Evolutionary conservation across 2,329 filamentous ascomycete genomes (phyloP).

Genomic region (Fusarium phyllophilum): DNA sequence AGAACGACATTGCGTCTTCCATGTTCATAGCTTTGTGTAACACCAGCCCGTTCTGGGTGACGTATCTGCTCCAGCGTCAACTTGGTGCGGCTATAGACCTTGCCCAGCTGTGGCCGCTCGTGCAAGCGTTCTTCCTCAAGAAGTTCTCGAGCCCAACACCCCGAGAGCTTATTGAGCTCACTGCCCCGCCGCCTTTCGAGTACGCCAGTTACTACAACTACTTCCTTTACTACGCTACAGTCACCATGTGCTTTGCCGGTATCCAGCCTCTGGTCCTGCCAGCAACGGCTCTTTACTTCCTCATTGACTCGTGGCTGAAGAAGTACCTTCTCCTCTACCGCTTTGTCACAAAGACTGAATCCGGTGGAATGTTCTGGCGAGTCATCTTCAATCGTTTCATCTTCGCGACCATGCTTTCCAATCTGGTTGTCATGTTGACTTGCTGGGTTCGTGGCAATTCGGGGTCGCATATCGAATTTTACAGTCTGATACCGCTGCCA

Average conservation of each 20-base stretch:
- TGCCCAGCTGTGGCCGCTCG: constrained; percentile 84
- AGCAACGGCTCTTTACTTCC: constrained; percentile 89
- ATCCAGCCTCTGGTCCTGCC: constrained; percentile 89
- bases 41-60: constrained; percentile 93
- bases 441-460: constrained; percentile 74
- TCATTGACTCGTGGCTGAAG: constrained; percentile 87
- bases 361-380: constrained; percentile 92
- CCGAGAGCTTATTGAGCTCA: constrained; percentile 89
- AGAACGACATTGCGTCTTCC: constrained; percentile 69
- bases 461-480: constrained; percentile 68
- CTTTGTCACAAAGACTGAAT: constrained; percentile 96
- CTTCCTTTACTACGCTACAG: constrained; percentile 92
- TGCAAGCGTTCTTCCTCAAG: constrained; percentile 85
- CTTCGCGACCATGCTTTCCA: constrained; percentile 81
- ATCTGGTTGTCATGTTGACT: constrained; percentile 80
- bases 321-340: constrained; percentile 96
- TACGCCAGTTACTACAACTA: constrained; percentile 99
- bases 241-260: constrained; percentile 84
- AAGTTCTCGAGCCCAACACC: constrained; percentile 90
- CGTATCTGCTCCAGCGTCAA: constrained; percentile 91
- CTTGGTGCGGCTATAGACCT: constrained; percentile 93
- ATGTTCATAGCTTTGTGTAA: constrained; percentile 81
- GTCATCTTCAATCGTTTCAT: constrained; percentile 92
- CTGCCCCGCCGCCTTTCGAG: constrained; percentile 91
- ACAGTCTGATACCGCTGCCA: constrained; percentile 76